Base-by-base conservation (phyloP, 805 yeast genomes). In the Spathaspora arborariae region DNA sequence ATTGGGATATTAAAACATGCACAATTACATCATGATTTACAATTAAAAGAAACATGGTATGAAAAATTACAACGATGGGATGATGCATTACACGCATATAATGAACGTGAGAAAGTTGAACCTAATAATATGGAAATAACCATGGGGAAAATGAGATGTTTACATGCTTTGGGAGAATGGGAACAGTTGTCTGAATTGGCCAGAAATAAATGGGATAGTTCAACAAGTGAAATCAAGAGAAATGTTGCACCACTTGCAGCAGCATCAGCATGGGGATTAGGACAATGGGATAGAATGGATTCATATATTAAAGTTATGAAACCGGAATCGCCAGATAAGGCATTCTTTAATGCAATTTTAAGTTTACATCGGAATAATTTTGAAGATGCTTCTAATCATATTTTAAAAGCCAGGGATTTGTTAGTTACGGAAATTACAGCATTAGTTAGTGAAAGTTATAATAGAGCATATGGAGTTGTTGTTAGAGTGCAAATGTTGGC, bases 131-230 rank as follows among this genome's bases (percentile, higher is more conserved):
- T 86, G 70, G 98, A 92, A 53, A 84, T 90, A 1, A 86, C 92
- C 4, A 84, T 92, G 91, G 99, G 99, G 70, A 91, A 92, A 60
- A 89, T 94, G 97, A 79, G 98, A 65, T 91, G 98, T 65, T 72
- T 92, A 51, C 97, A 94, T 68, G 99, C 99, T 0, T 72, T 94
- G n/a, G 99, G 99, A 42, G 97, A 94, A 65, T 95, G 99, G 98
- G 98, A 92, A 51, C 86, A 85, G 55, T 72, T 95, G 20, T 84
- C 95, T 9, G 86, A 85, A 50, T 69, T 94, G 46, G 96, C 97
- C 0, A 84, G 82, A 55, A 84, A 82, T 38, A 89, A 88, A 59
- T 94, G 99, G 99, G 73, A 70, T 16, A 71, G 75, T 24, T 79
- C 96, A 0, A 74, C 88, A 1, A 75, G 82, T 22, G 96, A 89